These are phyloP conservation scores for Cucumis sativus DNA, from an alignment of 306 rosid species.

Conservation along the genomic window Cucumber_9930_V3 NC_026659.2:27404001-27404500, in stretches of 20 bases:
- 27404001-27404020: conserved; percentile 71
- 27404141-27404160: conserved; percentile 6
- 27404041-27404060: conserved; percentile 43
- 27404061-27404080: conserved; percentile 34
- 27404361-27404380: conserved; percentile 96
- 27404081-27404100: conserved; percentile 32
- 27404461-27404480: conserved; percentile 49
- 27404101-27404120: conserved; percentile 38
- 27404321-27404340: conserved; percentile 68
- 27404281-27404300: conserved; percentile 92
- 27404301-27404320: conserved; percentile 66
- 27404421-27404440: conserved; percentile 93
- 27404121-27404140: conserved; percentile 28
- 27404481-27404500: conserved; percentile 56
- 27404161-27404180: conserved; percentile 78
- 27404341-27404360: conserved; percentile 88
- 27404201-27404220: background rate
- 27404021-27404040: conserved; percentile 43
- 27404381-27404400: conserved; percentile 97
- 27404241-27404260: conserved; percentile 21
- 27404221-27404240: background rate
- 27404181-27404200: conserved; percentile 2
- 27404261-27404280: conserved; percentile 72
- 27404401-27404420: conserved; percentile 93
- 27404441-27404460: conserved; percentile 58